Conservation (phyloP, 352 stramenopile species). For the Globisporangium acanthophoron region DNA sequence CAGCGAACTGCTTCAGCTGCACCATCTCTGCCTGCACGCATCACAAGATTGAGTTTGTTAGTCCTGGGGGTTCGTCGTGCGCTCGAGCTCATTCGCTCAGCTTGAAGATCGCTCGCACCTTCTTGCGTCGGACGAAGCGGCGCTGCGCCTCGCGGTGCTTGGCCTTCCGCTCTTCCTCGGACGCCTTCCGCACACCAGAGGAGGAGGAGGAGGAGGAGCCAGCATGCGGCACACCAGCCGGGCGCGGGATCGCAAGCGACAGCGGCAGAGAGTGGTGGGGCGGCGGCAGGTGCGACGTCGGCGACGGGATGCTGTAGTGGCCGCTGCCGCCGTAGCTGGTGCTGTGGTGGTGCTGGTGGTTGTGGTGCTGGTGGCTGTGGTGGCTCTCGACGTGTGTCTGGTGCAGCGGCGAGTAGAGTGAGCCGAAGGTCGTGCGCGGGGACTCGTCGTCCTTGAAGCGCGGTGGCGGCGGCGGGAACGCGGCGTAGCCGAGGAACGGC, state of each 20-base stretch:
- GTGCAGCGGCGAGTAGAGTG: conserved; percentile 9
- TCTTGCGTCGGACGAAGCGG: conserved; percentile 47
- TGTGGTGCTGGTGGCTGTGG: not conserved
- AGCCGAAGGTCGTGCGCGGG: conserved; percentile 12
- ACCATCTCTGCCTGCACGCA: conserved; percentile 13
- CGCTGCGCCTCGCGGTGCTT: conserved; percentile 50
- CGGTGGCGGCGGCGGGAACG: conserved; percentile 7
- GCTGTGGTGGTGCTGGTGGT: not conserved
- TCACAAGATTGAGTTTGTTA: not conserved
- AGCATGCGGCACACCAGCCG: not conserved
- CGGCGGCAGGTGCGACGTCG: conserved; percentile 2
- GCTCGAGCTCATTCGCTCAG: not conserved
- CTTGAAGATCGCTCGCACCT: conserved; percentile 17
- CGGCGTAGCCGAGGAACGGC: conserved; percentile 13
- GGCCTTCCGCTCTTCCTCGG: conserved; percentile 45
- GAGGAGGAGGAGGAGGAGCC: not conserved
- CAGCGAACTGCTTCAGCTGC: conserved; percentile 17
- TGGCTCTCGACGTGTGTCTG: conserved; percentile 1
- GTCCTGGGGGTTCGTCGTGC: not conserved
- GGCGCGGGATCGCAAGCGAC: conserved; percentile 13
- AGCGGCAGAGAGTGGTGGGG: conserved; percentile 11
- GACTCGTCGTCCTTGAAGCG: conserved; percentile 17
- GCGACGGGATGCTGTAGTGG: not conserved
- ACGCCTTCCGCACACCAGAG: conserved; percentile 10
- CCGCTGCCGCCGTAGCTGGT: not conserved